Base-by-base conservation (phyloP, 108 stramenopile species). In the Nitzschia inconspicua region DNA sequence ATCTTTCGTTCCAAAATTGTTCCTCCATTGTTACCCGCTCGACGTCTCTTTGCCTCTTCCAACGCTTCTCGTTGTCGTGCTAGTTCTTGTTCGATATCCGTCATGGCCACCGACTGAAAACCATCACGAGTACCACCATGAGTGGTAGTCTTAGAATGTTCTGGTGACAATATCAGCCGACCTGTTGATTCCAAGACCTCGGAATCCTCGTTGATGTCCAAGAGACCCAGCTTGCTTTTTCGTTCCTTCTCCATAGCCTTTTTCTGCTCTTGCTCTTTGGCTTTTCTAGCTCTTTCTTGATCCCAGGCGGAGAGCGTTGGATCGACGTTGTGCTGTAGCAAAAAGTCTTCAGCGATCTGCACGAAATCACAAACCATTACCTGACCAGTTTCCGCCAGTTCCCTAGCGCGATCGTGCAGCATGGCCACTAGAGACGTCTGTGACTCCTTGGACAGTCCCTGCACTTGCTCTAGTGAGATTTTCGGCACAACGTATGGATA, bases 321-420 rank as follows among this genome's bases (percentile, higher is more conserved):
- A 52, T 84, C 78, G 18, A 46, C 46, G 60, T 84, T 84, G 59
- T 77, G 64, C 29, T 62, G 70, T 29, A 80, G 29, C n/a, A 92
- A 63, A 65, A 69, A 92, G 23, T 78, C 83, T 65, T 92, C 87
- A 7, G 64, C 78, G 8, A 86, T 57, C 47, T 85, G 87, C 0
- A 86, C 86, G 39, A 92, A 42, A 54, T 92, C 87, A 55, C 77
- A 73, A 22, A 88, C 75, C 85, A 89, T 85, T 13, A 88, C 85
- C 11, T 55, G 65, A 5, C 87, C 87, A 6, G 39, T 57, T 14
- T 34, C 35, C n/a, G 86, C 75, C 20, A 81, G 73, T 37, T 87
- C 85, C 9, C 40, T 52, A 0, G 84, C 80, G 27, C 85, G 68
- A 1, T 41, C 39, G 8, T 63, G 23, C 14, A 92, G 34, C 24